phyloP scores from a whole-genome alignment of 2,329 filamentous ascomycete species.

The Fusarium nurragi region DNA sequence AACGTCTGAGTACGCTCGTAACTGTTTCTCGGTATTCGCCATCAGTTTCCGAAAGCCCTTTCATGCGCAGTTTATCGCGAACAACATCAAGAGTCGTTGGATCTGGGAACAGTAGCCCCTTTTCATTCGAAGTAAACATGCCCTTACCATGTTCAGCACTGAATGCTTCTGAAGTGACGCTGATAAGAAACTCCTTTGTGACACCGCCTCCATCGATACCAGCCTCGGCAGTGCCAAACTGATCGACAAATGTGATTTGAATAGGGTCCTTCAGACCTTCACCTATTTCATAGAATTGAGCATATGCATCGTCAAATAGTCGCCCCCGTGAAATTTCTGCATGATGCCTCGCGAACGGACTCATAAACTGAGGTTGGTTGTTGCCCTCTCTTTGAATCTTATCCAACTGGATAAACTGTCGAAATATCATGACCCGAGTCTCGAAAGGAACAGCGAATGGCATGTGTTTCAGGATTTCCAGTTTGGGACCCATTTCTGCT shows the following conservation, averaged over 20 bases:
- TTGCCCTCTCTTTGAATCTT: constrained; percentile 40
- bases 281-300: constrained; percentile 82
- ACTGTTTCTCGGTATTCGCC: constrained; percentile 67
- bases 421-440: constrained; percentile 90
- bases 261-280: constrained; percentile 93
- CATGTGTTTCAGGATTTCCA: constrained; percentile 94
- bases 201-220: constrained; percentile 97
- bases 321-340: constrained; percentile 81
- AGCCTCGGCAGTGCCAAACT: constrained; percentile 86
- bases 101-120: constrained; percentile 89
- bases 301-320: constrained; percentile 86
- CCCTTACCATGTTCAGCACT: constrained; percentile 57
- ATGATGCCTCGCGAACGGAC: constrained; percentile 68
- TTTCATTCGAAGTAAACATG: constrained; percentile 85
- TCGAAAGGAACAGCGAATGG: constrained; percentile 96
- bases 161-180: constrained; percentile 87
- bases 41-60: constrained; percentile 62
- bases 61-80: constrained; percentile 64
- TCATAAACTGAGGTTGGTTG: constrained; percentile 9
- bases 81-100: constrained; percentile 78
- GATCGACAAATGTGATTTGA: constrained; percentile 94
- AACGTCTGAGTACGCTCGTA: constrained; percentile 72
- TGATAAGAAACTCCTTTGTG: constrained; percentile 95
- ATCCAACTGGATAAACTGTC: constrained; percentile 89
- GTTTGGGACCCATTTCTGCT: constrained; percentile 81